These are phyloP conservation scores for Debaryomyces fabryi DNA, from an alignment of 1,139 yeast species.

Conservation along the genomic window DNA sequence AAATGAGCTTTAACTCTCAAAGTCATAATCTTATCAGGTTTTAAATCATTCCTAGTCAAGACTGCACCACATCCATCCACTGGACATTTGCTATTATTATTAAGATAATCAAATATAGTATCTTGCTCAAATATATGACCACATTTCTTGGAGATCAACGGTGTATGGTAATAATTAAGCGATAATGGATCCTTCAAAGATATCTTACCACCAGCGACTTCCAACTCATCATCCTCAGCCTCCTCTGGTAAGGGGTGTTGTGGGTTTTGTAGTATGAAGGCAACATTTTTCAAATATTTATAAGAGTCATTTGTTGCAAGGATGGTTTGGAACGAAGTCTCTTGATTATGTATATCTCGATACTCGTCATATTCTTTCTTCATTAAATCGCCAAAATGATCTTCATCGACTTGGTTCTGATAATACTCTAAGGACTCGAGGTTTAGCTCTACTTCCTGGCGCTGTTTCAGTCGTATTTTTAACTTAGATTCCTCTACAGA, in stretches of 20 bases:
- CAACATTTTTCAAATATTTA: slow-evolving; percentile 28
- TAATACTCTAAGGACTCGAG: slow-evolving; percentile 10
- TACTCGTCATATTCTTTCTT: slow-evolving; percentile 10
- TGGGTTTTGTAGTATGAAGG: slow-evolving; percentile 38
- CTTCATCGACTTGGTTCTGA: neutral
- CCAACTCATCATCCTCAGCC: slow-evolving; percentile 53
- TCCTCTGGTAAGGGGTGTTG: slow-evolving; percentile 47
- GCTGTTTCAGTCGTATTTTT: slow-evolving; percentile 7
- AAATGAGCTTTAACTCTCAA: slow-evolving; percentile 48
- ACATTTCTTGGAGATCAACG: slow-evolving; percentile 57
- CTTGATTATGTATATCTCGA: slow-evolving; percentile 2
- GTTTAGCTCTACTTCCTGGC: slow-evolving; percentile 11
- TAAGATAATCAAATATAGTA: slow-evolving; percentile 39
- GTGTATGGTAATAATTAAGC: slow-evolving; percentile 49
- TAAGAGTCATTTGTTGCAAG: slow-evolving; percentile 17
- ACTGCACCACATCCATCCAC: slow-evolving; percentile 47
- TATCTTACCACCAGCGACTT: slow-evolving; percentile 67
- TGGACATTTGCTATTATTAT: slow-evolving; percentile 39
- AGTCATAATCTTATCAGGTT: slow-evolving; percentile 50
- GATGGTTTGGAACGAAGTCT: slow-evolving; percentile 7
- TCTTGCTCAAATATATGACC: slow-evolving; percentile 61
- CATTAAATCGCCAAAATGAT: slow-evolving; percentile 9
- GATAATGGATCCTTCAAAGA: slow-evolving; percentile 70
- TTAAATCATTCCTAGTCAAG: slow-evolving; percentile 33
- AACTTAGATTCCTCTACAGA: slow-evolving; percentile 12